Conservation (phyloP, 1,139 yeast genomes). For the Zhuliangozyma parablackwelliae region DNA sequence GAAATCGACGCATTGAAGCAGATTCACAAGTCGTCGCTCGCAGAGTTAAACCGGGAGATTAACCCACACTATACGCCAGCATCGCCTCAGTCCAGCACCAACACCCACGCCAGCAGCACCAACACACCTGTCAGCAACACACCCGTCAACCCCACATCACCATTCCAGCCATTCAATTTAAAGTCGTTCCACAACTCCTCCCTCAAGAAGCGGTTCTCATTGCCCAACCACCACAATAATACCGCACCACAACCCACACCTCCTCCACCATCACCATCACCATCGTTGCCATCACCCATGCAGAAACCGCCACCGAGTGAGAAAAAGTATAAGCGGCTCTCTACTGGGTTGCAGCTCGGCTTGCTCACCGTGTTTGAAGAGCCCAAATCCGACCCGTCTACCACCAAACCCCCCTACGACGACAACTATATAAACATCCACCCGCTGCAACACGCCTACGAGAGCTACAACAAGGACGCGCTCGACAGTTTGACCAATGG, state of each 20-base stretch:
- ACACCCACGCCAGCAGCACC: not conserved
- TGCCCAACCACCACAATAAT: slow-evolving; percentile 12
- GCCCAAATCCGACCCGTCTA: not conserved
- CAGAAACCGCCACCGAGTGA: slow-evolving; percentile 1
- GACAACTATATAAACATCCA: slow-evolving; percentile 26
- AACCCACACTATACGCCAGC: slow-evolving; percentile 9
- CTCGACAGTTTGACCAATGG: slow-evolving; percentile 24
- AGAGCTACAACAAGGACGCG: slow-evolving; percentile 33
- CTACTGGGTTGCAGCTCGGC: slow-evolving; percentile 40
- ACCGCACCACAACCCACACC: not conserved
- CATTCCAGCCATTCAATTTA: slow-evolving; percentile 18
- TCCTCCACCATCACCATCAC: not conserved
- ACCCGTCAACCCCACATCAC: no score
- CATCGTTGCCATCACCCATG: not conserved
- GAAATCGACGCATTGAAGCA: slow-evolving; percentile 29
- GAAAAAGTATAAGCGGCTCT: slow-evolving; percentile 28
- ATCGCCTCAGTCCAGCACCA: slow-evolving; percentile 14
- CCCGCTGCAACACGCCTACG: slow-evolving; percentile 18
- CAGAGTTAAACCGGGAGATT: slow-evolving; percentile 25
- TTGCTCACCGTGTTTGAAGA: slow-evolving; percentile 39
- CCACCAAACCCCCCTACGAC: slow-evolving; percentile 17
- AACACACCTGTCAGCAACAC: no score
- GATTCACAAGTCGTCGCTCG: slow-evolving; percentile 26
- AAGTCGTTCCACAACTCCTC: slow-evolving; percentile 35
- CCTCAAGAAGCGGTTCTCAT: slow-evolving; percentile 25